Percentiles rank a stretch among this genome's conserved stretches.
These are phyloP conservation scores for Hymenoscyphus linearis DNA, from an alignment of 2,329 filamentous ascomycete species.

Conservation along the genomic window DNA sequence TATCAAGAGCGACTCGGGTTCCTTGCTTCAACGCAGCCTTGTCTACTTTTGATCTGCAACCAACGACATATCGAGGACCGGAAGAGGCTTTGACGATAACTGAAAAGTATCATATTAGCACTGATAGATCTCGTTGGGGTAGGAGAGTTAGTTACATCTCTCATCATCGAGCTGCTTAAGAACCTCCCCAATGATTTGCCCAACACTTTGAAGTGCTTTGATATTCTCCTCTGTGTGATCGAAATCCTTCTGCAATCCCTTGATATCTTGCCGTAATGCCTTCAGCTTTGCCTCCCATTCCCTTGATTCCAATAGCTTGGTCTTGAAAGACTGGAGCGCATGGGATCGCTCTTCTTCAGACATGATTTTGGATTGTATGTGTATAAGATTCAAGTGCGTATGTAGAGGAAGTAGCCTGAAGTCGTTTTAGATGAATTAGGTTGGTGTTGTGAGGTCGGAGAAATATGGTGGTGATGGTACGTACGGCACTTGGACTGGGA, in stretches of 20 bases:
- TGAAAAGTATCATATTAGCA: conserved; percentile 36
- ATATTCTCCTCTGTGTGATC: conserved; percentile 99
- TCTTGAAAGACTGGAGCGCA: conserved; percentile 72
- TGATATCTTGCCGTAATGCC: conserved; percentile 88
- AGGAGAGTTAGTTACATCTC: conserved; percentile 64
- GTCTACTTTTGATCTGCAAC: conserved; percentile 97
- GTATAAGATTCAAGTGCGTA: background rate
- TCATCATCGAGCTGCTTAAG: conserved; percentile 98
- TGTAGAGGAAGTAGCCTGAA: background rate
- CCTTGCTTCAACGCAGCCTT: conserved; percentile 97
- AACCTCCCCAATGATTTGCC: conserved; percentile 98
- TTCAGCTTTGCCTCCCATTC: conserved; percentile 99
- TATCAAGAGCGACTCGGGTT: conserved; percentile 93
- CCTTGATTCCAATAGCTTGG: conserved; percentile 84
- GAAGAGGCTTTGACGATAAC: conserved; percentile 99
- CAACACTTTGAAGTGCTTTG: conserved; percentile 97
- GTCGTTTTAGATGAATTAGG: background rate
- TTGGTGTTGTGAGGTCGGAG: conserved; percentile 1
- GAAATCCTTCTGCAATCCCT: conserved; percentile 89
- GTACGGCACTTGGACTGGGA: background rate
- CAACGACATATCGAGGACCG: conserved; percentile 94
- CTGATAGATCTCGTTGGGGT: background rate
- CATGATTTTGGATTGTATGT: conserved; percentile 17
- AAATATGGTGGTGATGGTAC: conserved; percentile 2
- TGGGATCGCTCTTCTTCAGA: conserved; percentile 53